Percentiles rank a stretch among this genome's conserved stretches.
Conservation (phyloP, 1,284 basidiomycete genomes). For the Boletus subluridellus region DNA sequence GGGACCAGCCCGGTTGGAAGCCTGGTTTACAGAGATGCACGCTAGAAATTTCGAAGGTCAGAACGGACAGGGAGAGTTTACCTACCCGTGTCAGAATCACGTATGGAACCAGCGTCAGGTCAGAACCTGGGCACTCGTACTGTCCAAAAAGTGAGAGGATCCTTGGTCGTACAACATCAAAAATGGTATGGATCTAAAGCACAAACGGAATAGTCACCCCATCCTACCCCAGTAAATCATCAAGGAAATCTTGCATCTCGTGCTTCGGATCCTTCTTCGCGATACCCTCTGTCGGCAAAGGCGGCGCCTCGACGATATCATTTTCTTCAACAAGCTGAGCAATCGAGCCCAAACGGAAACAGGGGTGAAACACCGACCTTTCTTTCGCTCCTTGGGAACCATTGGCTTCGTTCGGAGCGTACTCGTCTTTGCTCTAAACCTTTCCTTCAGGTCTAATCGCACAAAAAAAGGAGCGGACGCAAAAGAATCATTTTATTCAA, state of each 20-base stretch:
- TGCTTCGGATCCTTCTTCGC: constrained; percentile 51
- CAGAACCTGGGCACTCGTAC: neutral
- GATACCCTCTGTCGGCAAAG: constrained; percentile 41
- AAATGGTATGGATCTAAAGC: neutral
- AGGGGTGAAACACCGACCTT: constrained; percentile 30
- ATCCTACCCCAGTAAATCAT: constrained; percentile 55
- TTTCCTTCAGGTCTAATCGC: constrained; percentile 58
- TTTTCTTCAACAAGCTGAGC: constrained; percentile 25
- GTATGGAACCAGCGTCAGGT: neutral
- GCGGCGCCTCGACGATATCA: constrained; percentile 51
- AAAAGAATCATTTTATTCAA: neutral
- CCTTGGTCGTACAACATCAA: neutral
- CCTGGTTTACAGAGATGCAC: neutral
- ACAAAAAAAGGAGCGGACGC: neutral
- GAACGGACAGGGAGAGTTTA: neutral
- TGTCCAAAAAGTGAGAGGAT: neutral
- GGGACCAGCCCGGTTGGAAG: neutral
- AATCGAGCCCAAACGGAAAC: neutral
- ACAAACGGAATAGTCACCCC: neutral
- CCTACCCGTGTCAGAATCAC: neutral
- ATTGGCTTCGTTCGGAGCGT: constrained; percentile 44
- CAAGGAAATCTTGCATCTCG: constrained; percentile 71
- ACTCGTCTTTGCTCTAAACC: constrained; percentile 60
- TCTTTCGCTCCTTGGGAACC: constrained; percentile 32
- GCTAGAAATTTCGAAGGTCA: neutral